These are phyloP conservation scores for Cyamopsis tetragonoloba DNA, from an alignment of 306 rosid genomes.

Conservation along the genomic window DNA sequence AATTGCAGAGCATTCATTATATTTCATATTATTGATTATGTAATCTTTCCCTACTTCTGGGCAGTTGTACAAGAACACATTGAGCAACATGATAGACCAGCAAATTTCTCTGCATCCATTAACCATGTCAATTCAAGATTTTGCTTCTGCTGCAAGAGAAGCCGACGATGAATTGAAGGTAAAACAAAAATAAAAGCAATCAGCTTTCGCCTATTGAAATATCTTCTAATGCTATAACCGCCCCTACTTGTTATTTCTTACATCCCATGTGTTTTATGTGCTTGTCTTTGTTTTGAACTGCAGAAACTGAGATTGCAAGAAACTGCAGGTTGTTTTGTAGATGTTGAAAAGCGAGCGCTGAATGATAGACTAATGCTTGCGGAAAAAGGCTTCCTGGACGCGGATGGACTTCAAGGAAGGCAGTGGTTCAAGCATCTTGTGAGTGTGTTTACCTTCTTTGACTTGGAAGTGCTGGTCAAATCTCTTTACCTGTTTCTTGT, in stretches of 20 bases:
- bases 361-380: constrained; percentile 75
- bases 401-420: constrained; percentile 61
- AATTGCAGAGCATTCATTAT: background rate
- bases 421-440: constrained; percentile 93
- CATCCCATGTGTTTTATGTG: background rate
- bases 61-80: constrained; percentile 50
- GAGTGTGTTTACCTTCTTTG: constrained; percentile 35
- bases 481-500: too few species aligned
- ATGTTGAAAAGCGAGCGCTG: constrained; percentile 58
- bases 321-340: constrained; percentile 24
- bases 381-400: constrained; percentile 76
- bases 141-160: constrained; percentile 62
- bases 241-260: background rate
- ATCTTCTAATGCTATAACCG: background rate
- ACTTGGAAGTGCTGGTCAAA: background rate
- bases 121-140: constrained; percentile 56
- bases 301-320: constrained; percentile 56
- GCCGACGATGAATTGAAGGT: constrained; percentile 67
- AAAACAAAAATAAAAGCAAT: background rate
- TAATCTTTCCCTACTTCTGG: constrained; percentile 18
- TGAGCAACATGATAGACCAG: constrained; percentile 50
- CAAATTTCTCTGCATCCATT: constrained; percentile 50
- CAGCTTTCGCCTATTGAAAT: background rate
- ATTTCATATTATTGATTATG: background rate
- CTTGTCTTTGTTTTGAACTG: constrained; percentile 22